Evolutionary conservation across 2,329 filamentous ascomycete genomes (phyloP), one percentile per base, ranked within the genome.

Genomic region (Hypoxylon sp.): DNA sequence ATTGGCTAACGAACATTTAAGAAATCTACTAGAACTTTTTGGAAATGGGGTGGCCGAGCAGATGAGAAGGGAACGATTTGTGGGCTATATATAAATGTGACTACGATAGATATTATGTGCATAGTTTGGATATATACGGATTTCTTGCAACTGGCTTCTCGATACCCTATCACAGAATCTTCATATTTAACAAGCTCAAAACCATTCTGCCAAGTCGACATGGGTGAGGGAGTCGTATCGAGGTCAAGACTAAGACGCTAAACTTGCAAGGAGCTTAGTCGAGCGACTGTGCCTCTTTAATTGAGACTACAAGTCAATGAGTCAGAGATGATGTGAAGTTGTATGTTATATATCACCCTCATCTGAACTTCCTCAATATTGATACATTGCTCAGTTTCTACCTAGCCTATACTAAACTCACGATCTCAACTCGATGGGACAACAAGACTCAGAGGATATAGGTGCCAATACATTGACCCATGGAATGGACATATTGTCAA

Each of bases 21-120:
- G 27, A 37, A 56, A 75, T 53, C 71, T 78, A 3, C 61, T 50
- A 44, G 75, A 73, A 40, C 42, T 78, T 14, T 78, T 77, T 50
- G 72, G 72, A 10, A 55, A 70, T 8, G 69, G 70, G 30, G 71
- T 66, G 6, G 69, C 46, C 11, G 57, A 65, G 22, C 42, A 63
- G 27, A 67, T 72, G 61, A 49, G 14, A 20, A 61, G 25, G 20
- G 53, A 61, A 31, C 35, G 51, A 53, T 57, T 20, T 10, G 40
- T 22, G 27, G 22, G 42, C 8, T 20, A 33, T 8, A n/a, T 27
- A 31, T 56, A 33, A 14, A 55, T 22, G 50, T 30, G 27, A 17
- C 42, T 27, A 54, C 20, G 10, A 48, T 11, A 8, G 31, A 50
- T 31, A 31, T 10, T 30, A 17, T n/a, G 5, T 10, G 11, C 8